Evolutionary conservation across 805 yeast genomes (phyloP).

Genomic region (baker's yeast (Saccharomyces cerevisiae)): DNA sequence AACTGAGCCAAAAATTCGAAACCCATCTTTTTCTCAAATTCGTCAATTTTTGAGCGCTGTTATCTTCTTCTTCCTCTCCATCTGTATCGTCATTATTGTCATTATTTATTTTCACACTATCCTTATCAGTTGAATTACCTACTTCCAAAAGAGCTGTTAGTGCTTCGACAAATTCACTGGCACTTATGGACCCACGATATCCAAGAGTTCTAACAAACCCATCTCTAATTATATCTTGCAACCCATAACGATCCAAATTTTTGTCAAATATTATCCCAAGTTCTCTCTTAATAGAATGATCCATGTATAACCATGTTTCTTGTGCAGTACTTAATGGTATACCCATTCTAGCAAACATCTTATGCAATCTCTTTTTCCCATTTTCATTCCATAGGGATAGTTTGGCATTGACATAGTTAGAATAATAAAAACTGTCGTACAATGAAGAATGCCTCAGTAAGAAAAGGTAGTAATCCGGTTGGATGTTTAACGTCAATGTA

Average conservation of each 20-base stretch:
- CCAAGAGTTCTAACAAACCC: constrained; percentile 88
- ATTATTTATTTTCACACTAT: constrained; percentile 1
- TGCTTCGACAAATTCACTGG: constrained; percentile 89
- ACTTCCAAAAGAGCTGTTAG: constrained; percentile 75
- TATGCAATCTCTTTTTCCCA: constrained; percentile 78
- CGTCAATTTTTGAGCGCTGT: constrained; percentile 3
- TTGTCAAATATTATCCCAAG: constrained; percentile 60
- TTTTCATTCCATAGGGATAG: constrained; percentile 84
- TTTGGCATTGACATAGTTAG: constrained; percentile 86
- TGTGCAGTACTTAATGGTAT: constrained; percentile 80
- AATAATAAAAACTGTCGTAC: constrained; percentile 82
- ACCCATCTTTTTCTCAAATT: constrained; percentile 58
- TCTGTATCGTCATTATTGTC: constrained; percentile 19
- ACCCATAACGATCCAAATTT: constrained; percentile 65
- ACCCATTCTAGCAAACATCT: constrained; percentile 95
- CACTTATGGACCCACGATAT: constrained; percentile 76
- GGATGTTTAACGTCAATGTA: constrained; percentile 48
- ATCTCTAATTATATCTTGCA: constrained; percentile 73
- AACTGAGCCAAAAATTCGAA: constrained; percentile 59
- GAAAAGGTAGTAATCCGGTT: constrained; percentile 79
- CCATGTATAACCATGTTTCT: constrained; percentile 89
- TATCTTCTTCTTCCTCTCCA: constrained; percentile 24
- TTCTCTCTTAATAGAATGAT: constrained; percentile 65
- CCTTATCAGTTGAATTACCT: constrained; percentile 33
- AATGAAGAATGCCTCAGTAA: constrained; percentile 87